These are phyloP conservation scores for Coelastrella sp. DNA, from an alignment of 139 green algal species.

Conservation along the genomic window DNA sequence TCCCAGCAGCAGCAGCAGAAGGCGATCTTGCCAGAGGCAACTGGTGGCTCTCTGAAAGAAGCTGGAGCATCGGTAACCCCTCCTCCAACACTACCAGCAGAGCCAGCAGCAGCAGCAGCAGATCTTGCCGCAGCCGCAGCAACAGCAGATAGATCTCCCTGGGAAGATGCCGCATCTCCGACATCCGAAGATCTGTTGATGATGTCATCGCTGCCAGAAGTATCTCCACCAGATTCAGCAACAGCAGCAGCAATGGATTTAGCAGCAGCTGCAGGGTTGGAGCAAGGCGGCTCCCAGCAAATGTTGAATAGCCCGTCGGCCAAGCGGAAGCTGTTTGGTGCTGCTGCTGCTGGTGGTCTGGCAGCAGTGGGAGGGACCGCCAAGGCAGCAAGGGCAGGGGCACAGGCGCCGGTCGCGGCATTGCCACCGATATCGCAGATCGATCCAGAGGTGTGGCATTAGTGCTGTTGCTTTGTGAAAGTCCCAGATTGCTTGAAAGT, in stretches of 20 bases:
- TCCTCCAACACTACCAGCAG: constrained; percentile 5
- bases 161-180: not conserved
- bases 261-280: constrained; percentile 21
- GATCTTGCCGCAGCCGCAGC: not conserved
- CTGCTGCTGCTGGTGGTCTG: not conserved
- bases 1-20: not conserved
- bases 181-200: not conserved
- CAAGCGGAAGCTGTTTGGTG: constrained; percentile 31
- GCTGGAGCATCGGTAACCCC: not conserved
- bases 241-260: constrained; percentile 23
- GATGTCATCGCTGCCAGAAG: not conserved
- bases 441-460: constrained; percentile 66
- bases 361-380: not conserved
- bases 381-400: not conserved
- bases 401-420: constrained; percentile 16
- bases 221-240: not conserved
- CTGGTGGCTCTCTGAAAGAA: not conserved
- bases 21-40: not conserved
- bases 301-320: not conserved
- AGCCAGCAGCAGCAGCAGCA: not conserved
- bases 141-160: not conserved
- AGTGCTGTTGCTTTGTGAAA: no score
- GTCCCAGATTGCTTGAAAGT: no score
- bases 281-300: not conserved
- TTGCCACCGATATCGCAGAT: constrained; percentile 76